A percentile compares a stretch with the other conserved stretches of the same genome.
These are phyloP conservation scores for Zymoseptoria pseudotritici DNA, from an alignment of 2,329 filamentous ascomycete genomes.

Conservation along the genomic window DNA sequence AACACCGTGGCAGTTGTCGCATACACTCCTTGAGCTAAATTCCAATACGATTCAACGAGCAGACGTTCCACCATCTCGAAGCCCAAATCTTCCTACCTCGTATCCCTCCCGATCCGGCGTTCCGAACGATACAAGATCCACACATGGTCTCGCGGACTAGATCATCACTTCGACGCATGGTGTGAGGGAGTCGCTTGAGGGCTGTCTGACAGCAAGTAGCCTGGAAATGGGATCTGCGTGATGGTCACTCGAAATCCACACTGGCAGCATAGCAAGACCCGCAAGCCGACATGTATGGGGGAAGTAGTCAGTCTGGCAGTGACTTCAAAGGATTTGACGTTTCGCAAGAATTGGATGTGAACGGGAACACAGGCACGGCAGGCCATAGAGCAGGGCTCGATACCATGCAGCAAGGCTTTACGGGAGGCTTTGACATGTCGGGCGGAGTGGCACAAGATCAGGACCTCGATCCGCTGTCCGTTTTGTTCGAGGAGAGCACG, in stretches of 20 bases:
- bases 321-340: not conserved
- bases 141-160: not conserved
- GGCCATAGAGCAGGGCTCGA: not conserved
- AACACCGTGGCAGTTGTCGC: not conserved
- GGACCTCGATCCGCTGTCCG: not conserved
- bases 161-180: not conserved
- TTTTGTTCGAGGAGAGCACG: not conserved
- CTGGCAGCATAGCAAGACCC: not conserved
- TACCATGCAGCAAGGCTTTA: not conserved
- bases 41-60: not conserved
- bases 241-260: not conserved
- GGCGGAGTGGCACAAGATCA: not conserved
- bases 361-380: not conserved
- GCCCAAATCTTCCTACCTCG: not conserved
- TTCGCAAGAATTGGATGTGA: not conserved
- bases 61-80: not conserved
- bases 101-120: not conserved
- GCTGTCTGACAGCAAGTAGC: not conserved
- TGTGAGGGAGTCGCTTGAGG: not conserved
- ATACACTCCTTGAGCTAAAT: not conserved
- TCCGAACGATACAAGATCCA: not conserved
- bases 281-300: not conserved
- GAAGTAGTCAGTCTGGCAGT: not conserved
- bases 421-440: not conserved
- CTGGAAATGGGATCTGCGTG: not conserved